phyloP scores from a whole-genome alignment of 441 rosid genomes.

The Viola pubescens region DNA sequence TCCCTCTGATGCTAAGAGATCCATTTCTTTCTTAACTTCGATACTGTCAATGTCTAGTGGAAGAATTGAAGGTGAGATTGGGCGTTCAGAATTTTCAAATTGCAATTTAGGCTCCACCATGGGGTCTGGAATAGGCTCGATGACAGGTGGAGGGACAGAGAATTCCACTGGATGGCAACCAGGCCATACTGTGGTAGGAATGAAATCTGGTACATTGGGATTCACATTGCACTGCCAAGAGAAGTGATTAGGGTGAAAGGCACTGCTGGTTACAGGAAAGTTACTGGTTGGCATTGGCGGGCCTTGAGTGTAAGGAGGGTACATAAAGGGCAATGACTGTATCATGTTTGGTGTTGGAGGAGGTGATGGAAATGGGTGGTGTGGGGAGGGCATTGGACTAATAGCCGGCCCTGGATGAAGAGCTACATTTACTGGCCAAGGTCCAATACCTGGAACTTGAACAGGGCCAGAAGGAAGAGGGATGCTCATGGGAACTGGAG shows the following conservation, averaged over 20 bases:
- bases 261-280: slow-evolving; percentile 67
- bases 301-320: slow-evolving; percentile 72
- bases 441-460: slow-evolving; percentile 49
- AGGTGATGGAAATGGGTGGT: slow-evolving; percentile 74
- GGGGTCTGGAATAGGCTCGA: slow-evolving; percentile 59
- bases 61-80: slow-evolving; percentile 35
- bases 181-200: slow-evolving; percentile 71
- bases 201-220: slow-evolving; percentile 58
- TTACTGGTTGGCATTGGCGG: slow-evolving; percentile 62
- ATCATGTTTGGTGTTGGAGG: slow-evolving; percentile 89
- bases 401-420: slow-evolving; percentile 68
- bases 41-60: slow-evolving; percentile 49
- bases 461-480: slow-evolving; percentile 48
- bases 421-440: slow-evolving; percentile 86
- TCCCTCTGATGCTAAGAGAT: slow-evolving; percentile 30
- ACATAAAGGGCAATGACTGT: slow-evolving; percentile 77
- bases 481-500: slow-evolving; percentile 56
- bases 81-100: slow-evolving; percentile 26
- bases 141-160: slow-evolving; percentile 49
- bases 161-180: slow-evolving; percentile 68
- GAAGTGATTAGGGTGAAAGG: slow-evolving; percentile 80
- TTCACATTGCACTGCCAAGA: slow-evolving; percentile 73
- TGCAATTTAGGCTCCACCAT: slow-evolving; percentile 33
- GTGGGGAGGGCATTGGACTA: slow-evolving; percentile 44
- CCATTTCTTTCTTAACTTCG: slow-evolving; percentile 36